Evolutionary conservation across 371 early-diverging fungal species (phyloP), one percentile per base, ranked within the genome.

Genomic region (Circinella umbellata): DNA sequence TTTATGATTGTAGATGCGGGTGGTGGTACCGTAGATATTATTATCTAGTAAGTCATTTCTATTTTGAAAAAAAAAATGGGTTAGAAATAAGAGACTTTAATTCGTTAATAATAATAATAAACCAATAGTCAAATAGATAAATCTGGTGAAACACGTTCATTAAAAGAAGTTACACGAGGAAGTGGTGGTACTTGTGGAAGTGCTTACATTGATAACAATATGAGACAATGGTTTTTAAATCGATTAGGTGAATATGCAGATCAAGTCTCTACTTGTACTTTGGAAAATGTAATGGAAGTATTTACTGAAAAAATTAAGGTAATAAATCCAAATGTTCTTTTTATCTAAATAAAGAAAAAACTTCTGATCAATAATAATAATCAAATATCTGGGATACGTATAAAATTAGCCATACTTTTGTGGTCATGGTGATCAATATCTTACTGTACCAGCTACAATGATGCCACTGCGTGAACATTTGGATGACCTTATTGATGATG

Each of bases 1-100:
- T 88, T 89, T 69, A 85, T 89, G 81, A 86, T 89, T 53, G 85
- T 87, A 61, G 89, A 89, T 81, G 88, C 88, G 49, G 89, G 89
- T 69, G 89, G 89, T 61, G 88, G 89, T 61, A 89, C 89, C 2
- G 86, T 89, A 0, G 89, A 89, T 76, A 67, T 89, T 57, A 87
- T 82, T 38, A 73, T 81, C 35, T 75, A 74, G 74, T 74, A 55
- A 15, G 70, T 47, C 69, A 74, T 37, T 13, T 4, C 18, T 15
- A 17, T 13, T 13, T 51, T 51, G 51, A 51, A 47, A 11, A 11
- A 15, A 47, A 9, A 15, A 3, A 15, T 47, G 15, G 11, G 15
- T 11, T 47, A 11, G 47, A 11, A 47, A 47, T 9, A 47, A 47
- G 3, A 7, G 47, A n/a, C n/a, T n/a, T n/a, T 15, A 47, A 47